Conservation (phyloP, 2,329 filamentous ascomycete genomes). For the Penicillium fuscoglaucum region DNA sequence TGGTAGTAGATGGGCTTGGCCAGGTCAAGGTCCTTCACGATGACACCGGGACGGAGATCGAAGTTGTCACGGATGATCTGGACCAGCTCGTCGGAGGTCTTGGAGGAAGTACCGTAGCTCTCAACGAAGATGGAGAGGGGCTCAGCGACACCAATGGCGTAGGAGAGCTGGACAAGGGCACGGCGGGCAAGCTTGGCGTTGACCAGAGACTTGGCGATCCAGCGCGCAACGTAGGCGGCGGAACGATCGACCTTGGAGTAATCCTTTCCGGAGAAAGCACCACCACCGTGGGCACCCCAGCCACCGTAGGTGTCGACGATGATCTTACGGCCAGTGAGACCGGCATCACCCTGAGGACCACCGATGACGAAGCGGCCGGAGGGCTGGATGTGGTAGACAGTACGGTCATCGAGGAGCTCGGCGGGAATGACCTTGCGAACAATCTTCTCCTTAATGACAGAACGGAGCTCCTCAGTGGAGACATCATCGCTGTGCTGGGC, state of each 20-base stretch:
- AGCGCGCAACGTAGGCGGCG: conserved; percentile 93
- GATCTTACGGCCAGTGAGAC: conserved; percentile 99
- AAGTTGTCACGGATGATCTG: conserved; percentile 95
- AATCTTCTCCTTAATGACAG: conserved; percentile 96
- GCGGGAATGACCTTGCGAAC: conserved; percentile 91
- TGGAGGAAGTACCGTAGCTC: conserved; percentile 90
- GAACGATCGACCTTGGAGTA: conserved; percentile 99
- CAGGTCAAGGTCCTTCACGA: conserved; percentile 94
- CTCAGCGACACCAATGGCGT: conserved; percentile 98
- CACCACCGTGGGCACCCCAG: conserved; percentile 99
- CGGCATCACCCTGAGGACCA: conserved; percentile 97
- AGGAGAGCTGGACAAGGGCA: conserved; percentile 94
- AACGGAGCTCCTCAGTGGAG: conserved; percentile 85
- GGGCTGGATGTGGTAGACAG: conserved; percentile 98
- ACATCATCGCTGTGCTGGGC: conserved; percentile 91
- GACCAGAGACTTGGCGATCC: conserved; percentile 98
- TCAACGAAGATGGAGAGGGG: conserved; percentile 98
- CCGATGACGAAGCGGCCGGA: conserved; percentile 99
- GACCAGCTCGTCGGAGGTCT: conserved; percentile 88
- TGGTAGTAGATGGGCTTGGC: conserved; percentile 96
- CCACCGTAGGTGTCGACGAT: conserved; percentile 99
- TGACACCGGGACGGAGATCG: conserved; percentile 95
- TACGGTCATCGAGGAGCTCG: conserved; percentile 88
- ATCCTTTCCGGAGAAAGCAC: conserved; percentile 99
- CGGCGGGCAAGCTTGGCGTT: conserved; percentile 85